phyloP scores from a whole-genome alignment of 176 grass and related monocot genomes.

The Olyra latifolia region DNA sequence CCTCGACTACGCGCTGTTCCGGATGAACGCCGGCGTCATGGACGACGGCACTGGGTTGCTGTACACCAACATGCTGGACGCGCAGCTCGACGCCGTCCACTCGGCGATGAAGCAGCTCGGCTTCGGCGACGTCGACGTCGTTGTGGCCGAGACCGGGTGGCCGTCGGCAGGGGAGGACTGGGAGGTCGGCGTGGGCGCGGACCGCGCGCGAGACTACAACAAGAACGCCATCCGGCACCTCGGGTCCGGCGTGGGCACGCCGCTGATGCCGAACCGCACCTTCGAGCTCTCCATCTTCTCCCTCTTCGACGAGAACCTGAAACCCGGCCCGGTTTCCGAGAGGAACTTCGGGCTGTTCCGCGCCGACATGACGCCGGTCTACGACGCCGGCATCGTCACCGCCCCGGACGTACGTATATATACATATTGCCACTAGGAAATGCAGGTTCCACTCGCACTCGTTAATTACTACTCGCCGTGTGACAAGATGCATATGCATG shows the following conservation, averaged over 20 bases:
- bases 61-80: slow-evolving; percentile 87
- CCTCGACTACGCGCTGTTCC: slow-evolving; percentile 71
- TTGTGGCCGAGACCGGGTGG: slow-evolving; percentile 79
- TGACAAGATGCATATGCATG: no score
- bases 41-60: slow-evolving; percentile 51
- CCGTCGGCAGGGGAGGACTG: slow-evolving; percentile 61
- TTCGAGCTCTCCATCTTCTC: slow-evolving; percentile 81
- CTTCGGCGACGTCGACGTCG: slow-evolving; percentile 62
- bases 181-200: slow-evolving; percentile 49
- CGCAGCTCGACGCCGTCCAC: slow-evolving; percentile 81
- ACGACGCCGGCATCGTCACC: slow-evolving; percentile 71
- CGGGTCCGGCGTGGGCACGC: slow-evolving; percentile 67
- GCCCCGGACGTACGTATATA: slow-evolving; percentile 50
- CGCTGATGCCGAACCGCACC: slow-evolving; percentile 75
- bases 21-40: slow-evolving; percentile 44
- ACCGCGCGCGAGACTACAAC: slow-evolving; percentile 65
- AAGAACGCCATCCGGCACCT: slow-evolving; percentile 75
- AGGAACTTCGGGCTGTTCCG: slow-evolving; percentile 76
- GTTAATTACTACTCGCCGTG: not conserved
- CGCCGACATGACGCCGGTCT: slow-evolving; percentile 66
- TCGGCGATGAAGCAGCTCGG: slow-evolving; percentile 53
- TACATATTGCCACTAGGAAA: not conserved
- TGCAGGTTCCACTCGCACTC: not conserved
- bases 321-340: slow-evolving; percentile 62
- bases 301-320: slow-evolving; percentile 83